phyloP scores from a whole-genome alignment of 176 grass and related monocot species.

The Bromus sterilis region DNA sequence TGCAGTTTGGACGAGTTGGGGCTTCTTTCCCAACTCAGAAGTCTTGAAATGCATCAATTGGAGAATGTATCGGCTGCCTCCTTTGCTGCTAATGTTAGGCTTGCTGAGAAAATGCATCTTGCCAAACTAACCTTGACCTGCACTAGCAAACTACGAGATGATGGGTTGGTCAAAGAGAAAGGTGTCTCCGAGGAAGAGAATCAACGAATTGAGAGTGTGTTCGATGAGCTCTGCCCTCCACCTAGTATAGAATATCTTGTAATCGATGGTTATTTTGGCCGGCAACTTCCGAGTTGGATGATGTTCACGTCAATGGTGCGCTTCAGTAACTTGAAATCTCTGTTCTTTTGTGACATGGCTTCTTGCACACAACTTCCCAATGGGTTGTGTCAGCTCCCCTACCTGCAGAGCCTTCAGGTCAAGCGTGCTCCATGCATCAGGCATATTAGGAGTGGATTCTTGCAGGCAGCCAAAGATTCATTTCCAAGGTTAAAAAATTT shows the following conservation, averaged over 20 bases:
- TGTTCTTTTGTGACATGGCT: neutral
- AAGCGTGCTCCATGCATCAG: neutral
- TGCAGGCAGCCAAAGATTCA: neutral
- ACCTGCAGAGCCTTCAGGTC: neutral
- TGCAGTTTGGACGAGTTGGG: neutral
- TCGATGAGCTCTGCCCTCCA: slow-evolving; percentile 9
- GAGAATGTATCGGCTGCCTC: neutral
- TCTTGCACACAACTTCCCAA: neutral
- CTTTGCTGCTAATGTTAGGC: neutral
- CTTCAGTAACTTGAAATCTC: neutral
- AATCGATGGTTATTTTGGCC: slow-evolving; percentile 5
- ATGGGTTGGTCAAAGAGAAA: neutral
- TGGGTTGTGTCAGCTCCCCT: neutral
- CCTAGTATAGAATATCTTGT: neutral
- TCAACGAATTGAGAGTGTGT: neutral
- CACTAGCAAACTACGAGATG: neutral
- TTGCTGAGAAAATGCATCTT: neutral
- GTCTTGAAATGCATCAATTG: neutral
- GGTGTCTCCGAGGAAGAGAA: neutral
- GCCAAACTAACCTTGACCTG: neutral
- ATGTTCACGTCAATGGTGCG: neutral
- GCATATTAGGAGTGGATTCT: neutral
- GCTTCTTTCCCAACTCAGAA: neutral
- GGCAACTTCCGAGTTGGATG: neutral
- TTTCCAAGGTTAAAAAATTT: neutral